Conservation (phyloP, 371 early-diverging fungal species). For the Funneliformis caledonium region DNA sequence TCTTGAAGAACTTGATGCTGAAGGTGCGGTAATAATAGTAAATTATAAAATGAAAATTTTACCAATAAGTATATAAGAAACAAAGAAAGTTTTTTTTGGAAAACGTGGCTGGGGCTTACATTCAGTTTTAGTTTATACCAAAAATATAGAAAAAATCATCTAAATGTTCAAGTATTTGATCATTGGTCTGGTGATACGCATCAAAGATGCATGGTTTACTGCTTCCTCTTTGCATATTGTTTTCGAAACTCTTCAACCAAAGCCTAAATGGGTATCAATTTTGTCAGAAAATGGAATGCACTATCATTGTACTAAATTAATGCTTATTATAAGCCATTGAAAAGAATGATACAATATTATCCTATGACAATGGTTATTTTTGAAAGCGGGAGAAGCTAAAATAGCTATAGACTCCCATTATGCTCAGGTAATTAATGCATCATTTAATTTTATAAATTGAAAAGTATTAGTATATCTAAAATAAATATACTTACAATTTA, state of each 20-base stretch:
- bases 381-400: no score
- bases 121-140: not conserved
- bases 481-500: not conserved
- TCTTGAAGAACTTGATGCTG: slow-evolving; percentile 15
- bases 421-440: no score
- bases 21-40: slow-evolving; percentile 5
- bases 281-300: not conserved
- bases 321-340: not conserved
- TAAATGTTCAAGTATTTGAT: not conserved
- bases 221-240: not conserved
- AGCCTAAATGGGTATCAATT: not conserved
- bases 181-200: not conserved
- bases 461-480: no score
- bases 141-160: not conserved
- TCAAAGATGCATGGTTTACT: no score
- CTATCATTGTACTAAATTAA: not conserved
- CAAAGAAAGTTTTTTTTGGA: not conserved
- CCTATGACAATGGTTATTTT: no score
- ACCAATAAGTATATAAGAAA: not conserved
- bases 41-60: slow-evolving; percentile 26
- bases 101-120: not conserved
- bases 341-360: no score
- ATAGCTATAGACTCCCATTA: no score
- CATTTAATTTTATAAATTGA: no score
- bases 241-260: not conserved